Evolutionary conservation across 805 yeast species (phyloP).

Genomic region (Candida berthetii): DNA sequence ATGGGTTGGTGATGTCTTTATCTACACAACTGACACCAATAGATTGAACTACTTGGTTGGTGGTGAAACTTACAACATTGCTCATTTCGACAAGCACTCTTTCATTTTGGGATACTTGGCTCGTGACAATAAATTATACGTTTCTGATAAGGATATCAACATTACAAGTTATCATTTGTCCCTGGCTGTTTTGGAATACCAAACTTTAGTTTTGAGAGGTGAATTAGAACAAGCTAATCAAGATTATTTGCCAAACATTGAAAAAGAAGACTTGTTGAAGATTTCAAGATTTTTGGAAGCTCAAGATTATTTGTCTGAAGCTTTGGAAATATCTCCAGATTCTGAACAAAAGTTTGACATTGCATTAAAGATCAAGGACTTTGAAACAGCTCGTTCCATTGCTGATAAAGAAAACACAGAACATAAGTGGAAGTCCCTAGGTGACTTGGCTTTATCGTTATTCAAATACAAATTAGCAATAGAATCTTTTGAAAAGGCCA

Average conservation of each 20-base stretch:
- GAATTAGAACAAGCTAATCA: conserved; percentile 80
- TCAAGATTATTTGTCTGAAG: conserved; percentile 82
- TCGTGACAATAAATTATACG: conserved; percentile 82
- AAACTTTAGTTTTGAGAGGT: conserved; percentile 92
- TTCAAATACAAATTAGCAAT: conserved; percentile 83
- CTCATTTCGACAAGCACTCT: conserved; percentile 86
- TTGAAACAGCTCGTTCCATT: conserved; percentile 64
- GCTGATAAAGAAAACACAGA: conserved; percentile 48
- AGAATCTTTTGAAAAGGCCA: conserved; percentile 70
- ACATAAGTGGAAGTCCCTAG: conserved; percentile 86
- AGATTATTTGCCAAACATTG: conserved; percentile 50
- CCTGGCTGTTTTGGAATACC: conserved; percentile 85
- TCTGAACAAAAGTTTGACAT: conserved; percentile 88
- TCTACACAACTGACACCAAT: conserved; percentile 81
- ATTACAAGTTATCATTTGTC: conserved; percentile 79
- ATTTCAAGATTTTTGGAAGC: conserved; percentile 91
- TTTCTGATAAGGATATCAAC: conserved; percentile 86
- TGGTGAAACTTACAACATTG: conserved; percentile 84
- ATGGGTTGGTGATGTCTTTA: conserved; percentile 97
- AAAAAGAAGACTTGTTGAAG: conserved; percentile 62
- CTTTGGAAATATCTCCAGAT: conserved; percentile 78
- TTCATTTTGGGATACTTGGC: conserved; percentile 87
- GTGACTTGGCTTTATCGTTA: conserved; percentile 73
- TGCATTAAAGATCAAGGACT: conserved; percentile 70
- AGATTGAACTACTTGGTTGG: conserved; percentile 94